Percentiles rank a stretch among this genome's conserved stretches.
Conservation (phyloP, 495 filamentous ascomycete species). For the Hyaloscypha bicolor region DNA sequence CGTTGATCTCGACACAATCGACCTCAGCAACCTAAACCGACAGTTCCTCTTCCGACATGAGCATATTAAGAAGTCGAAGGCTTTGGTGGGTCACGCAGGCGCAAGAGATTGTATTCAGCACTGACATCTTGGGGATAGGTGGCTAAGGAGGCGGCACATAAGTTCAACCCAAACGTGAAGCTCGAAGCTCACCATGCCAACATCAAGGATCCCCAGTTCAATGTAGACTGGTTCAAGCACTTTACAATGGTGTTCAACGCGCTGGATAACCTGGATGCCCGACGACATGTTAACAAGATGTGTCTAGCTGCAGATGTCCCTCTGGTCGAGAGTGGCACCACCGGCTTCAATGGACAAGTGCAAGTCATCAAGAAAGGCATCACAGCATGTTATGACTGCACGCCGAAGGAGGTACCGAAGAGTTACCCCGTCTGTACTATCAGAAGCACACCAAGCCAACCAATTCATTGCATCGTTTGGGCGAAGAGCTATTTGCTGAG, state of each 20-base stretch:
- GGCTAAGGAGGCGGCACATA: conserved; percentile 87
- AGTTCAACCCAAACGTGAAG: conserved; percentile 88
- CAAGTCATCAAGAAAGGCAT: conserved; percentile 93
- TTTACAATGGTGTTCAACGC: conserved; percentile 96
- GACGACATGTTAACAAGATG: conserved; percentile 97
- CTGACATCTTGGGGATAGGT: conserved; percentile 59
- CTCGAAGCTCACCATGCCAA: conserved; percentile 92
- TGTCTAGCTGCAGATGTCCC: conserved; percentile 90
- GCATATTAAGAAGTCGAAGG: conserved; percentile 97
- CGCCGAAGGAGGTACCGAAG: conserved; percentile 83
- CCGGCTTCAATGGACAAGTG: conserved; percentile 97
- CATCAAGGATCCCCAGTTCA: conserved; percentile 92
- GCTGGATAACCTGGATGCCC: conserved; percentile 91
- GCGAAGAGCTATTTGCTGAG: conserved; percentile 94
- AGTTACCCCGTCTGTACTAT: conserved; percentile 96
- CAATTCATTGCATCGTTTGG: conserved; percentile 99
- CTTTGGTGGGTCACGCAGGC: conserved; percentile 66
- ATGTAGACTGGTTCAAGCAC: conserved; percentile 81
- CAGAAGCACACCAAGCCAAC: conserved; percentile 89
- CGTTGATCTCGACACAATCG: conserved; percentile 97
- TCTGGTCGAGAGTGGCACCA: conserved; percentile 95
- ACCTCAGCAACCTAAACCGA: conserved; percentile 95
- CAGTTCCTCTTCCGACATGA: conserved; percentile 97
- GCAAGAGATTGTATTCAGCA: conserved; percentile 14
- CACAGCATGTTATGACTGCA: conserved; percentile 97